Base-by-base conservation (phyloP, 1,284 basidiomycete species). In the Pholiota adiposa region DNA sequence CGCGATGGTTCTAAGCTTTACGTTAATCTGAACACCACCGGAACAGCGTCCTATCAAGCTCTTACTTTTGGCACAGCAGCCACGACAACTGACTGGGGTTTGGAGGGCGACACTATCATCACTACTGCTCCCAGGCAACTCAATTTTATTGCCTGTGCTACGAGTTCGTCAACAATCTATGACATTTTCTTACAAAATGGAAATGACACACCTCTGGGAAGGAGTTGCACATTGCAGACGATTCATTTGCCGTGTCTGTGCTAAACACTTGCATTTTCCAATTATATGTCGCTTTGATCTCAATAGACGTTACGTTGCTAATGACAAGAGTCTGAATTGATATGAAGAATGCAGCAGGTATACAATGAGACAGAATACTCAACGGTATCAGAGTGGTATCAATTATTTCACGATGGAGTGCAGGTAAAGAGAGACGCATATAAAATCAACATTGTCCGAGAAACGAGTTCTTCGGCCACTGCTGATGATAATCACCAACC, bases 81-180 rank as follows among this genome's bases (percentile, higher is more conserved):
- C 27, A 77, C 73, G 11, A 85, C 83, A 31, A 82, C 79, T 7
- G 75, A 83, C 64, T 86, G 84, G 84, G 80, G 77, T 33, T 73
- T 86, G 44, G 83, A 85, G 65, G 84, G 83, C 12, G 84, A 86
- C 65, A 85, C 84, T 19, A 85, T 85, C 66, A 82, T 85, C 66
- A 83, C 78, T 31, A 83, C 79, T 7, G 70, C 69, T 58, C 82
- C 82, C 27, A 71, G 81, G 36, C 79, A 83, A 69, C 77, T 84
- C 50, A 85, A 85, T 66, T 86, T 85, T 72, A 69, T 85, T 31
- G 82, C 81, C n/a, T 85, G 83, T 65, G 65, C 79, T 19, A 80
- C 79, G 27, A 77, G 67, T 60, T 73, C 75, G 25, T 58, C 79
- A 3, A 73, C 72, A 11, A 73, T 78, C 56, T 86, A 78, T 63